Base-by-base conservation (phyloP, 177 flowering plant genomes). In the Tripterygium wilfordii region DNA sequence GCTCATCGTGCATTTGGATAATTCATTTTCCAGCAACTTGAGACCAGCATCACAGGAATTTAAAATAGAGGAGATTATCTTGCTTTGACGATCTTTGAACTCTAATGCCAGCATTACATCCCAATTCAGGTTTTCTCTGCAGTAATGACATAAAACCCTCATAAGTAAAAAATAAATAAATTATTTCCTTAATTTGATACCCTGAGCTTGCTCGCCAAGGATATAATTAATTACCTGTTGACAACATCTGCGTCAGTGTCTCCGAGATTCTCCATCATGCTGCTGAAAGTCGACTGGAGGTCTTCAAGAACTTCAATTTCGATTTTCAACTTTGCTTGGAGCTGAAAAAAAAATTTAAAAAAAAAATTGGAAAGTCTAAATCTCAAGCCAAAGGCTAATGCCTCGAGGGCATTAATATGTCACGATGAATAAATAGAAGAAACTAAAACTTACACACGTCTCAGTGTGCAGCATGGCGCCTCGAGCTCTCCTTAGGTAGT, bases 91-190 rank as follows among this genome's bases (percentile, higher is more conserved):
- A 58, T 71, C 68, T 64, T 80, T 90, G 60, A 43, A 86, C 17
- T 74, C 76, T 61, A 67, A 20, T 8, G 94, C 94, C 37, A 82
- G 55, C 61, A 72, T 78, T 41, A 85, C 75, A 57, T 83, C 97
- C 97, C 88, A 82, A 36, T 57, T 51, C 5, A 31, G 19, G 31
- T 41, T 58, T 50, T 65, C 63, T 30, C 91, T 83, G 72, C 31
- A 63, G 36, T 16, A 10, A 37, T 1, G 29, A 36, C 3, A 33
- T 10, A 51, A 31, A 13, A 36, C n/a, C 15, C 13, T 32, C 10
- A 21, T 47, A 26, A 42, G 16, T n/a, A n/a, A n/a, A n/a, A n/a
- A n/a, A n/a, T n/a, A n/a, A n/a, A n/a, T n/a, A n/a, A n/a, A n/a
- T n/a, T n/a, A n/a, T n/a, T n/a, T n/a, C n/a, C n/a, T n/a, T n/a